Conservation (phyloP, 1,284 basidiomycete species). For the Sporisorium scitamineum region DNA sequence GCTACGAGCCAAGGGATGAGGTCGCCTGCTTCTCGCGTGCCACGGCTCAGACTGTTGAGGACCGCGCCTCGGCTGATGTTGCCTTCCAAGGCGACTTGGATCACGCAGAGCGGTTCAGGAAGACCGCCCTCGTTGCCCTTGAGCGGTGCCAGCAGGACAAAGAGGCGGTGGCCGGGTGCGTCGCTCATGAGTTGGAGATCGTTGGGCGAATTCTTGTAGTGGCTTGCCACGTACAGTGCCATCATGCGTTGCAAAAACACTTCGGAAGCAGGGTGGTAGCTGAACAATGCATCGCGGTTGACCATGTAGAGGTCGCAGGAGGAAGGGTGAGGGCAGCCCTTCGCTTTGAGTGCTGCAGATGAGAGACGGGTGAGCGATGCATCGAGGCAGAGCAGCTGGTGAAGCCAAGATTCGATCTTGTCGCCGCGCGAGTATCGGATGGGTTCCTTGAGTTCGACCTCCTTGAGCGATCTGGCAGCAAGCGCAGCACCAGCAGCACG, state of each 20-base stretch:
- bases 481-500: constrained; percentile 67
- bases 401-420: constrained; percentile 94
- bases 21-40: constrained; percentile 88
- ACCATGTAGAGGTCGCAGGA: constrained; percentile 96
- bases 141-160: constrained; percentile 86
- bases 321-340: constrained; percentile 81
- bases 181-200: constrained; percentile 96
- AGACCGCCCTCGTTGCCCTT: constrained; percentile 44
- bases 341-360: constrained; percentile 45
- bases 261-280: constrained; percentile 95
- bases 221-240: constrained; percentile 94
- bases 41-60: constrained; percentile 84
- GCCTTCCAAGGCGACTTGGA: constrained; percentile 91
- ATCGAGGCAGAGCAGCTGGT: constrained; percentile 89
- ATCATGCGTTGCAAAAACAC: constrained; percentile 98
- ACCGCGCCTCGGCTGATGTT: constrained; percentile 88
- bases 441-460: constrained; percentile 93
- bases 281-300: constrained; percentile 95
- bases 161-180: constrained; percentile 95
- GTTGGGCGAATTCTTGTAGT: constrained; percentile 99
- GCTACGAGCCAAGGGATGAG: constrained; percentile 97
- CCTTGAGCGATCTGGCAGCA: constrained; percentile 81
- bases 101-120: constrained; percentile 82
- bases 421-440: constrained; percentile 92
- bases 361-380: constrained; percentile 80